Base-by-base conservation (phyloP, 805 yeast genomes). In the Pichia cabralensis region DNA sequence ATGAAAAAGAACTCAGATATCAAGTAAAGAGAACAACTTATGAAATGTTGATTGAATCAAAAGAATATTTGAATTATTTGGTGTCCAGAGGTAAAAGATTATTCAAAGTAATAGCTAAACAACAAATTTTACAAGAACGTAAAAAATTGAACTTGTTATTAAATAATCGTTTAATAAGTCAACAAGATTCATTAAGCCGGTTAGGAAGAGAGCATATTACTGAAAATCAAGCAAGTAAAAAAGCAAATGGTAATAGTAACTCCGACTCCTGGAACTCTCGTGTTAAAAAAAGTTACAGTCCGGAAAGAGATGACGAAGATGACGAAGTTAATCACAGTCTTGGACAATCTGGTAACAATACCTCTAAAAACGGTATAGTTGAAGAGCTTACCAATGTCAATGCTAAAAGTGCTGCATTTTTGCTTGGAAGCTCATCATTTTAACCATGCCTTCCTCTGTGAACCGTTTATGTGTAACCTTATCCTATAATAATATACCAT, bases 81-180 rank as follows among this genome's bases (percentile, higher is more conserved):
- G 81, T 81, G 36, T 38, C 49, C 3, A 39, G 49, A 15, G 49
- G 85, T 25, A 67, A 65, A 39, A 55, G 56, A 15, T 58, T 73
- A 17, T 61, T 89, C 31, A 75, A 74, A 39, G 69, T 65, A 29
- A 75, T 69, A 42, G 72, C 85, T 0, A 60, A 81, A 43, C 74
- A 76, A 42, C 76, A 76, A 47, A 86, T 92, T 28, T 95, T 85
- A 40, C 82, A 77, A 45, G 96, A 88, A 60, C 70, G 97, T 28
- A 78, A 83, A 47, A 76, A 81, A 32, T 64, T 92, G 34, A 69
- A 75, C 36, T 67, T 80, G 25, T 66, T 94, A 78, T 50, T 71
- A 67, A 44, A 75, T 74, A 39, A 70, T 89, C 39, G 59, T 35
- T 34, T 58, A 38, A 49, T 53, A 26, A 43, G 44, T 32, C 53